Conservation (phyloP, 108 stramenopile genomes). For the Discostella pseudostelligera region DNA sequence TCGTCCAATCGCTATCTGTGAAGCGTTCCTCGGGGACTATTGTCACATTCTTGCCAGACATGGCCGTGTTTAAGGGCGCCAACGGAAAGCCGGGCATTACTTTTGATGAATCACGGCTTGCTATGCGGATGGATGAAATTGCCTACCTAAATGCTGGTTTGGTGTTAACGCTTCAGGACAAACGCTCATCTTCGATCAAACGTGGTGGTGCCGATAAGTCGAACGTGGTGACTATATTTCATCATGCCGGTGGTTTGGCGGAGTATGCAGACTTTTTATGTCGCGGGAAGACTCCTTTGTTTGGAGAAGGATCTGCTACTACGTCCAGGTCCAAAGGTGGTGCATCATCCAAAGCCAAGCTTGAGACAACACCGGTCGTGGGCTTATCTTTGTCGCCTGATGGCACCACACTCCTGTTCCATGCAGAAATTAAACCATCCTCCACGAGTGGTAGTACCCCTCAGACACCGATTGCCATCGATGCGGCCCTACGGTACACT, state of each 20-base stretch:
- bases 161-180: constrained; percentile 78
- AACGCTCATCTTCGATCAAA: constrained; percentile 45
- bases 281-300: constrained; percentile 76
- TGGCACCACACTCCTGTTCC: constrained; percentile 41
- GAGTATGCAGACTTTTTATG: constrained; percentile 88
- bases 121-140: constrained; percentile 84
- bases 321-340: constrained; percentile 35
- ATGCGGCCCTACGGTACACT: constrained; percentile 87
- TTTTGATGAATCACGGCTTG: constrained; percentile 76
- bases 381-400: constrained; percentile 36
- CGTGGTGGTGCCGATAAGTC: constrained; percentile 30
- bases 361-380: background rate
- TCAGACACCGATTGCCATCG: constrained; percentile 66
- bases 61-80: constrained; percentile 88
- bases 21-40: constrained; percentile 66
- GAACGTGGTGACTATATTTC: constrained; percentile 63
- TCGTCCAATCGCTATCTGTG: constrained; percentile 43
- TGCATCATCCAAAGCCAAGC: constrained; percentile 21
- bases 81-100: constrained; percentile 72
- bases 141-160: constrained; percentile 91
- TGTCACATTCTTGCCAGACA: constrained; percentile 86
- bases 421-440: constrained; percentile 30
- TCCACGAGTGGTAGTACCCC: constrained; percentile 26
- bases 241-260: constrained; percentile 85
- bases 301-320: constrained; percentile 36